These are phyloP conservation scores for Curvularia lunata DNA, from an alignment of 2,329 filamentous ascomycete genomes.

Conservation along the genomic window DNA sequence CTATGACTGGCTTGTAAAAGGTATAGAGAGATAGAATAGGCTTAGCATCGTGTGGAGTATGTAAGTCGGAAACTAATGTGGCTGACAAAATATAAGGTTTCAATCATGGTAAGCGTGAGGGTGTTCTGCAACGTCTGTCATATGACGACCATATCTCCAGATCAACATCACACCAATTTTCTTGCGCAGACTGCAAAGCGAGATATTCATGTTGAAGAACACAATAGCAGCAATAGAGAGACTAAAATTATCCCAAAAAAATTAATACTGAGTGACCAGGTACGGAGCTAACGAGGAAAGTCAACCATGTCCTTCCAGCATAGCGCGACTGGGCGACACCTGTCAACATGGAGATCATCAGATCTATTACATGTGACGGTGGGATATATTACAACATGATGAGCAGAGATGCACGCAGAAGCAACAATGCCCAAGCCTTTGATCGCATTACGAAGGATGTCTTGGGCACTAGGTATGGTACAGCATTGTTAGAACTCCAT, in stretches of 20 bases:
- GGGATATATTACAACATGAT: conserved; percentile 29
- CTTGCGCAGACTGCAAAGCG: conserved; percentile 12
- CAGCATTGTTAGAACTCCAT: conserved; percentile 1
- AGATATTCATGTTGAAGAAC: conserved; percentile 4
- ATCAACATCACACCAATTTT: conserved; percentile 22
- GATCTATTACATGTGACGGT: conserved; percentile 25
- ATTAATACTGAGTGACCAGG: no score
- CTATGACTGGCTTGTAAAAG: no score
- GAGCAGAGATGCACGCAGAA: conserved; percentile 14
- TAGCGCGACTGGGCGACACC: conserved; percentile 7
- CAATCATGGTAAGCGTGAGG: background rate
- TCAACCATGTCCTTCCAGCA: background rate
- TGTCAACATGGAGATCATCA: conserved; percentile 22
- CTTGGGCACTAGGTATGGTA: conserved; percentile 2
- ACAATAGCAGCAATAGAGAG: background rate
- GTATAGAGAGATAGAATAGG: no score
- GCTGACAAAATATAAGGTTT: no score
- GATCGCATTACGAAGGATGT: conserved; percentile 7
- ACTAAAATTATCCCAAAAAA: background rate
- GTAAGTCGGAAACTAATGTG: no score
- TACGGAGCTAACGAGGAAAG: conserved; percentile 2
- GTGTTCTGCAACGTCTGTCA: conserved; percentile 18
- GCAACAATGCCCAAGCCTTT: conserved; percentile 10
- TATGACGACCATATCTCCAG: conserved; percentile 24
- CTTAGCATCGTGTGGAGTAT: no score